Base-by-base conservation (phyloP, 2,329 filamentous ascomycete genomes). In the Aspergillus melleus region DNA sequence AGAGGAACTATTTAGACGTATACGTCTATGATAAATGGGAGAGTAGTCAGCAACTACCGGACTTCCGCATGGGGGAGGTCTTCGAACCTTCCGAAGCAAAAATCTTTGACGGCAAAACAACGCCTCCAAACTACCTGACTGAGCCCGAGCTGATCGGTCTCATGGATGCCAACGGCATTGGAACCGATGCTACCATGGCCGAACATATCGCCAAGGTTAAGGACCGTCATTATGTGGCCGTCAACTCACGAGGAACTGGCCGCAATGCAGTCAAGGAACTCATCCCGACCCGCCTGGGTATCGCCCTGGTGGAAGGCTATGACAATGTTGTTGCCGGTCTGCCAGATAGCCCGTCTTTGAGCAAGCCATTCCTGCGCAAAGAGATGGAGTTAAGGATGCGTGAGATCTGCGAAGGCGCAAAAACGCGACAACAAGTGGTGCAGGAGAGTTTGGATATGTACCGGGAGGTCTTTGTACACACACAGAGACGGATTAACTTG, bases 381-480 rank as follows among this genome's bases (percentile, higher is more conserved):
- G 92, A 99, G 81, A 97, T 97, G 92, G 95, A 99, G 77, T 79
- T 92, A 62, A 91, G 92, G 74, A 97, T 99, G 94, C 95, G 93
- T 74, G 91, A 91, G 59, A 97, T 99, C 59, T 98, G 95, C 77
- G 92, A 94, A 61, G 95, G 95, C 26, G 87, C 86, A 54, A 90
- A 87, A 64, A 90, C 88, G 36, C 89, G 87, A 70, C 83, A 85
- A 56, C 84, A 86, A 20, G 91, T 99, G 51, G 84, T 99, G 47
- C 83, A 88, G 57, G 89, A 96, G 74, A 96, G 90, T 72, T 81
- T 99, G 58, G 85, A 88, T 61, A 91, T 95, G 79, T 99, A 98
- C 75, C 87, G 89, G 54, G 87, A 88, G 55, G 91, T 97, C 14
- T 99, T 94, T 77, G 81, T 89, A 67, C 90, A 93, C 70, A 93